Conservation (phyloP, 768 basidiomycete genomes). For the Trametes maxima region DNA sequence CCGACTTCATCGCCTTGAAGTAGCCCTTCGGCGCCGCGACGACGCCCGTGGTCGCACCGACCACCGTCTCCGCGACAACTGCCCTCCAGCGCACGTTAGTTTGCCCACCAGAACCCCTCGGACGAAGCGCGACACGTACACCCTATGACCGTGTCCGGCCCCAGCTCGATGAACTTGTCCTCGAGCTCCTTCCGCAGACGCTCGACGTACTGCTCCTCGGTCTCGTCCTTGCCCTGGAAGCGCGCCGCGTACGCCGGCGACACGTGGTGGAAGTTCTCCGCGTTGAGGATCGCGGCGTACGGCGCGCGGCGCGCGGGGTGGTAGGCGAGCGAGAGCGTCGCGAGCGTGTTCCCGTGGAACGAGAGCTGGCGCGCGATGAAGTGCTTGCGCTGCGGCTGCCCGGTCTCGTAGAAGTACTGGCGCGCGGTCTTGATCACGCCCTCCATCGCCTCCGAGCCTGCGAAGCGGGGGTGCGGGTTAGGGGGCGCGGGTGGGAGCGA, state of each 20-base stretch:
- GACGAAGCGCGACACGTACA: constrained; percentile 48
- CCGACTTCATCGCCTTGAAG: constrained; percentile 81
- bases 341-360: constrained; percentile 85
- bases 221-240: constrained; percentile 70
- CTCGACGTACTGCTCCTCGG: constrained; percentile 78
- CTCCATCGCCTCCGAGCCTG: constrained; percentile 91
- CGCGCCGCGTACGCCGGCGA: constrained; percentile 86
- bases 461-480: not conserved
- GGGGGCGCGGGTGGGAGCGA: not conserved
- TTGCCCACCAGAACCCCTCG: too few relatives aligned
- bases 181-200: constrained; percentile 81
- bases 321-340: constrained; percentile 65
- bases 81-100: not conserved
- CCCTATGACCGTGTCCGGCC: constrained; percentile 79
- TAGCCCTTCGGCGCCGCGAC: constrained; percentile 82
- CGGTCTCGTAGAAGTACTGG: constrained; percentile 72
- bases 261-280: constrained; percentile 76
- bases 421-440: constrained; percentile 79
- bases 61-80: constrained; percentile 88
- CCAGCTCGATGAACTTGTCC: constrained; percentile 80
- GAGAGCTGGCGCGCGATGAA: constrained; percentile 80
- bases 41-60: constrained; percentile 82
- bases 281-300: constrained; percentile 66
- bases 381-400: constrained; percentile 69
- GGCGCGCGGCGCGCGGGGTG: constrained; percentile 70